phyloP scores from a whole-genome alignment of 2,329 filamentous ascomycete genomes.

The Fusarium pseudocircinatum region DNA sequence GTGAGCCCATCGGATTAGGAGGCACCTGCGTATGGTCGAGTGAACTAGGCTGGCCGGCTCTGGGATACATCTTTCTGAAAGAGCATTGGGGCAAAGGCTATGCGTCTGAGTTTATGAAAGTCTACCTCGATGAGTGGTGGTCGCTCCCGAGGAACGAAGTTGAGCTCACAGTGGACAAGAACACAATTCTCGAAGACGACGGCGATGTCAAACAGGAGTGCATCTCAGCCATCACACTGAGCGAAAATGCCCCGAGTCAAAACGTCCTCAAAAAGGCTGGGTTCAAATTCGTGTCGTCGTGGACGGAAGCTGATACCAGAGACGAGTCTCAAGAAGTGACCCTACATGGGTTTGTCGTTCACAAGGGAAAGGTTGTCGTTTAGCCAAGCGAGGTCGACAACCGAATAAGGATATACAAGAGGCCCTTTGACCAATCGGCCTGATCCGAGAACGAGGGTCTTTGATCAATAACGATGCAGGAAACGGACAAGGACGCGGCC shows the following conservation, averaged over 20 bases:
- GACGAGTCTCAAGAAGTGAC: constrained; percentile 24
- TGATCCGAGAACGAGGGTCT: not conserved
- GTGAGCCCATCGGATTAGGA: constrained; percentile 62
- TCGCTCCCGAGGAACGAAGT: constrained; percentile 57
- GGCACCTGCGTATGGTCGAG: constrained; percentile 52
- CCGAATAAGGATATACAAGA: constrained; percentile 4
- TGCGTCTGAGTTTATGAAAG: constrained; percentile 65
- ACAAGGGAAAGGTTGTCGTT: not conserved
- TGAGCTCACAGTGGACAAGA: constrained; percentile 55
- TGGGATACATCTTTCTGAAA: constrained; percentile 66
- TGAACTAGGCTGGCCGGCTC: constrained; percentile 63
- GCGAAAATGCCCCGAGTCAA: constrained; percentile 62
- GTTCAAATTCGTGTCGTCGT: constrained; percentile 58
- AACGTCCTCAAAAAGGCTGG: constrained; percentile 66
- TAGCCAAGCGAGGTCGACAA: not conserved
- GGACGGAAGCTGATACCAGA: constrained; percentile 44
- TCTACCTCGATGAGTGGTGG: constrained; percentile 59
- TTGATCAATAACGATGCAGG: not conserved
- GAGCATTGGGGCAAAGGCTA: constrained; percentile 66
- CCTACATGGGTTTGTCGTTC: constrained; percentile 42
- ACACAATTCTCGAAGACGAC: constrained; percentile 47
- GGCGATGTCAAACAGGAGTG: constrained; percentile 50
- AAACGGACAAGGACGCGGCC: constrained; percentile 10
- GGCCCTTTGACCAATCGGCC: constrained; percentile 15
- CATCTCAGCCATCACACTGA: constrained; percentile 59